A percentile compares a stretch with the other conserved stretches of the same genome.
phyloP scores from a whole-genome alignment of 306 rosid species.

The Chamaecrista fasciculata region DNA sequence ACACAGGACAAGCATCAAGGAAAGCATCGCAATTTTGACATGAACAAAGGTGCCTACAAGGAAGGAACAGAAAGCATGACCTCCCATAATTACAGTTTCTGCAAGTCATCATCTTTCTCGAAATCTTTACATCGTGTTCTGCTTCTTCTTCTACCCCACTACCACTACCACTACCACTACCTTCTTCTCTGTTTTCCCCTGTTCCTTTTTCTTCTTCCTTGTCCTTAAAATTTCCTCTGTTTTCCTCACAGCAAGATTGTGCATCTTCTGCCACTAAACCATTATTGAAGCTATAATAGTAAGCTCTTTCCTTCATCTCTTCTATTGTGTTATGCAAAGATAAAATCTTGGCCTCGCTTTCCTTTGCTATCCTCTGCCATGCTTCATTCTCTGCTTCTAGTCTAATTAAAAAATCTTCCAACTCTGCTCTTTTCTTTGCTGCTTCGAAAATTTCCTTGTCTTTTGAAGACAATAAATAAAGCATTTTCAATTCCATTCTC shows the following conservation, averaged over 20 bases:
- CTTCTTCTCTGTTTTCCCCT: constrained; percentile 6
- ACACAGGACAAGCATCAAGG: constrained; percentile 67
- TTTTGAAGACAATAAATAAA: constrained; percentile 34
- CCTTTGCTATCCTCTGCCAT: constrained; percentile 56
- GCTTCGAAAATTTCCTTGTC: constrained; percentile 53
- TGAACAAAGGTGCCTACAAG: constrained; percentile 82
- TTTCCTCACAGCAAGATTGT: constrained; percentile 54
- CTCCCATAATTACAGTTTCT: constrained; percentile 46
- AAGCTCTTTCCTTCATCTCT: constrained; percentile 39
- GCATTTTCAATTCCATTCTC: constrained; percentile 32
- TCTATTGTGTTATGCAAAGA: constrained; percentile 51
- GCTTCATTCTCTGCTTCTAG: constrained; percentile 56
- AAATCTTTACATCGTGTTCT: constrained; percentile 25
- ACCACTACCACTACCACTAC: background rate
- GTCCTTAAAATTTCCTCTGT: background rate
- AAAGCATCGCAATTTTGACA: constrained; percentile 63
- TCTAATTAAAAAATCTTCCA: constrained; percentile 42
- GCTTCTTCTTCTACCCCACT: background rate
- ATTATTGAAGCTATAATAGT: constrained; percentile 16
- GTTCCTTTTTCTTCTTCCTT: constrained; percentile 21
- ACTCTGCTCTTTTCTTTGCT: constrained; percentile 39
- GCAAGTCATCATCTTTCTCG: constrained; percentile 38
- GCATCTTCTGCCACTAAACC: constrained; percentile 40
- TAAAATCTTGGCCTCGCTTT: constrained; percentile 53
- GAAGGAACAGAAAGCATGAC: constrained; percentile 60